Evolutionary conservation across 495 filamentous ascomycete genomes (phyloP), one percentile per base, ranked within the genome.

Genomic region (Pseudoneurospora amorphoporcata): DNA sequence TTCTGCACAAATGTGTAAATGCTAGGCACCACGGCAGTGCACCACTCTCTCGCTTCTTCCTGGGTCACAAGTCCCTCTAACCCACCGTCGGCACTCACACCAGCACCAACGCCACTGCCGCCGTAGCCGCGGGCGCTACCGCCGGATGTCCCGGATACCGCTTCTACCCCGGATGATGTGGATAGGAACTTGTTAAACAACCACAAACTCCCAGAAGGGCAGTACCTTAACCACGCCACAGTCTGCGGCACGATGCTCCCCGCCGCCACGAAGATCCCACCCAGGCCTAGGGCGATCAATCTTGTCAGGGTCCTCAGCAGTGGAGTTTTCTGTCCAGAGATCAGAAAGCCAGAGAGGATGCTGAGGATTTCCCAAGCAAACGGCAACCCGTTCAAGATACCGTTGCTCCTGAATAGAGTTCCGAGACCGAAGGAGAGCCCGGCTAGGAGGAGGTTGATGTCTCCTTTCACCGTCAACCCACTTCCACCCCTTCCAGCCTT

Each of bases 1-100:
- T 82, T 83, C 77, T 99, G 96, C 14, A 98, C 96, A 84, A 90
- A 99, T 29, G 88, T 83, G 81, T 97, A 99, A 47, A 98, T 92
- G 80, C 93, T 97, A 17, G 96, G 95, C 23, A 93, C 35, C 8
- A 79, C 73, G 23, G 82, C 83, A 37, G 81, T 80, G 76, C 95
- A 99, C 95, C 95, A 99, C 8, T 89, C 88, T 70, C 92, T 84
- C 35, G 73, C 72, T 9, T 76, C 74, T 37, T 77, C 73, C 0
- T 17, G 53, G 4, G 12, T 6, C 53, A 61, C 53, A 61, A 61
- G 53, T 61, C 7, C 53, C 29, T 35, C 53, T 4, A 61, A 2
- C 53, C 23, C 53, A 32, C 23, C 47, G 12, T 2, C 53, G 16
- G 10, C 19, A 47, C 23, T 17, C 53, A 61, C 53, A 8, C 53